Conservation (phyloP, 1,139 yeast species). For the Candida sanyaensis region DNA sequence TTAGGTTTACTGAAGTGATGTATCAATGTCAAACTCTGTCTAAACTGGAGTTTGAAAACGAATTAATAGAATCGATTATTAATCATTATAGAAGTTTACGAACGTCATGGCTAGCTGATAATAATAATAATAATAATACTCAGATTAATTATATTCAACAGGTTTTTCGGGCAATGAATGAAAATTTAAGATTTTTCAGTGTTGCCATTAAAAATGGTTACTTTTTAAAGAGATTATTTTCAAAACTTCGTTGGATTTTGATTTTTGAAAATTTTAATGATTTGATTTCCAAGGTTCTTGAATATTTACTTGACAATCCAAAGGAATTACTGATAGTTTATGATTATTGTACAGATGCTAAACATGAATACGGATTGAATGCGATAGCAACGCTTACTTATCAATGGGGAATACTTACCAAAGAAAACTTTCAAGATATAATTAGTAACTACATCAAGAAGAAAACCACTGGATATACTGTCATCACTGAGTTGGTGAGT, state of each 20-base stretch:
- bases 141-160: slow-evolving; percentile 21
- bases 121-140: slow-evolving; percentile 7
- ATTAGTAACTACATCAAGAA: not conserved
- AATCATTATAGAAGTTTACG: slow-evolving; percentile 20
- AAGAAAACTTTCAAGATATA: slow-evolving; percentile 5
- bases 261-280: slow-evolving; percentile 29
- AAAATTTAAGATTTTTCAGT: slow-evolving; percentile 22
- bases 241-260: slow-evolving; percentile 31
- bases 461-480: not conserved
- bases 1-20: slow-evolving; percentile 20
- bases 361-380: slow-evolving; percentile 20
- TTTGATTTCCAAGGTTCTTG: slow-evolving; percentile 21
- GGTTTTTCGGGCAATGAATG: slow-evolving; percentile 17
- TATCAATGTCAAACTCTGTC: slow-evolving; percentile 21
- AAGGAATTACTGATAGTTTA: slow-evolving; percentile 20
- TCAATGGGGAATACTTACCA: slow-evolving; percentile 22
- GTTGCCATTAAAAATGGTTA: slow-evolving; percentile 24
- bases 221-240: slow-evolving; percentile 22
- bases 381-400: slow-evolving; percentile 20
- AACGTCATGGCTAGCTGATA: slow-evolving; percentile 17
- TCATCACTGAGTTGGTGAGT: not conserved
- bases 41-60: slow-evolving; percentile 18
- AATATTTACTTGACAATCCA: slow-evolving; percentile 18
- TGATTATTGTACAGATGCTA: slow-evolving; percentile 19
- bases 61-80: slow-evolving; percentile 19